Evolutionary conservation across 805 yeast genomes (phyloP), one percentile per base, ranked within the genome.

Genomic region (Huiozyma naganishii): DNA sequence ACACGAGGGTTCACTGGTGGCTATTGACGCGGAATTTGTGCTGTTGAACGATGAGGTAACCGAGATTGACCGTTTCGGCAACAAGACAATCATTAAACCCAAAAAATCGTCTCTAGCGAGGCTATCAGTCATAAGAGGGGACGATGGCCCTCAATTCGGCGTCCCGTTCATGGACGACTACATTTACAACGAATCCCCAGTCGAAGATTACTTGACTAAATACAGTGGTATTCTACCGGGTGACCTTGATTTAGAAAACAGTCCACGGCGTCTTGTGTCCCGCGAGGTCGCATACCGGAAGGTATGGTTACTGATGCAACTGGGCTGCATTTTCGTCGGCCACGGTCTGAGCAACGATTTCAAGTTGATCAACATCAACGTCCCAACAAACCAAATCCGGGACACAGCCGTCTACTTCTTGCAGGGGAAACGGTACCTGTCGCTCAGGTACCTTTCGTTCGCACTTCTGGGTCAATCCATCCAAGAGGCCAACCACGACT

Each of bases 1-100:
- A 0, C 56, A 57, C 17, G 72, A 79, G 0, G 95, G 95, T 0
- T 69, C 85, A 1, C 60, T 88, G 35, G 80, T 90, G 13, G 98
- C 97, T 0, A 82, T 92, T 45, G 99, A 92, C 68, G 97, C 99
- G 0, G 99, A 92, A 62, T 92, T 94, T 70, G 97, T 92, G 3
- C 74, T 80, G 29, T 60, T 89, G 30, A 76, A 79, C 40, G 83
- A 83, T 4, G 97, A 88, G 51, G 77, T 81, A 48, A 74, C 77
- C 37, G 97, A 89, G 55, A 74, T 90, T 40, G 76, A 77, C 42
- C 77, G 80, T 43, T 77, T 77, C 48, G 97, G 97, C 0, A 55
- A 71, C 5, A 79, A 80, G 49, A 72, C 76, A 6, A 62, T 90
- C 32, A 72, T 88, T 5, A 74, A 79, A 46, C 97, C 98, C 0